Conservation (phyloP, 768 basidiomycete species). For the Auriscalpium microsporum region DNA sequence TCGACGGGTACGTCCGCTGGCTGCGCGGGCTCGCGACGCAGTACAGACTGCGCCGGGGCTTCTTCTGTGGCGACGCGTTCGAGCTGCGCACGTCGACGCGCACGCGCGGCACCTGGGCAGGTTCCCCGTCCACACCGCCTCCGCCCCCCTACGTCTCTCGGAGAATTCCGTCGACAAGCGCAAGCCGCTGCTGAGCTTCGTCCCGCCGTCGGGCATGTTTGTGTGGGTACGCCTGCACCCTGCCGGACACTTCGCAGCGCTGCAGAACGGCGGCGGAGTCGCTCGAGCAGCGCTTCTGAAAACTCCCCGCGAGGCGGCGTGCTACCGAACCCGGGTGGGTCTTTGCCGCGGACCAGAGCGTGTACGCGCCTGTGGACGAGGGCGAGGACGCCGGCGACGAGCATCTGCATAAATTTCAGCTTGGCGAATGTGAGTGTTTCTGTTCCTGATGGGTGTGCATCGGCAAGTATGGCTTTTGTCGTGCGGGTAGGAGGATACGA, state of each 20-base stretch:
- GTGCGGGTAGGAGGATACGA: neutral
- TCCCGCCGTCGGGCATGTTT: constrained; percentile 83
- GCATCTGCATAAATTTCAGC: constrained; percentile 54
- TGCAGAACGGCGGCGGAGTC: constrained; percentile 26
- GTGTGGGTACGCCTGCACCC: constrained; percentile 64
- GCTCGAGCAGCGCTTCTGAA: constrained; percentile 54
- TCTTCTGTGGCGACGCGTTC: constrained; percentile 58
- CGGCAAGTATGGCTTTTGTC: neutral
- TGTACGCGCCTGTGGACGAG: constrained; percentile 11
- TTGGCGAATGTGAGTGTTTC: constrained; percentile 35
- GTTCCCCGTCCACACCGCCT: too few relatives aligned
- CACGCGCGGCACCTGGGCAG: too few relatives aligned
- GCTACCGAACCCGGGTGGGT: constrained; percentile 55
- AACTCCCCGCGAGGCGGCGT: constrained; percentile 50
- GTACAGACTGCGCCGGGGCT: constrained; percentile 54
- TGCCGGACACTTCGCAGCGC: constrained; percentile 41
- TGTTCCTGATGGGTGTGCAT: neutral
- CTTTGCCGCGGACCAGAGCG: constrained; percentile 30
- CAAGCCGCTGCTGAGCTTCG: constrained; percentile 50
- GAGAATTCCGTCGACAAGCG: constrained; percentile 32
- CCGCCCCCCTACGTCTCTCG: constrained; percentile 18
- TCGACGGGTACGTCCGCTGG: constrained; percentile 72
- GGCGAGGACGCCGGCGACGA: constrained; percentile 24
- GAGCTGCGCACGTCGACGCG: constrained; percentile 33
- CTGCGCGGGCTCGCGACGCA: constrained; percentile 56